These are phyloP conservation scores for Penicillium coprophilum DNA, from an alignment of 495 filamentous ascomycete genomes.

Conservation along the genomic window DNA sequence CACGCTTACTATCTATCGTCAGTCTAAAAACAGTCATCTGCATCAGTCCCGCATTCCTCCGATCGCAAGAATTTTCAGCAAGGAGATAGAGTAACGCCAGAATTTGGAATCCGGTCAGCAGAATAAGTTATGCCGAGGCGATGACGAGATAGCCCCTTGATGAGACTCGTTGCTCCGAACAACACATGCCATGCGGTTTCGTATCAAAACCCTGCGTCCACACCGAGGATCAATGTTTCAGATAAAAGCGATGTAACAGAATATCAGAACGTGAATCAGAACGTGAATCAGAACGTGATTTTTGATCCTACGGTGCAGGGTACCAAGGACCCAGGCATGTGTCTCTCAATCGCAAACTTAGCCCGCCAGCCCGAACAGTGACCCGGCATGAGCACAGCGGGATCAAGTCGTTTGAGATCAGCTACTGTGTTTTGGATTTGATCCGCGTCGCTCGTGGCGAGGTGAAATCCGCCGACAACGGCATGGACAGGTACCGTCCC, in stretches of 20 bases:
- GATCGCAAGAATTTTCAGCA: conserved; percentile 23
- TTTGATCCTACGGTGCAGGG: conserved; percentile 57
- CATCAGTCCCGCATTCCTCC: conserved; percentile 13
- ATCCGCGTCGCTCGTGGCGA: conserved; percentile 48
- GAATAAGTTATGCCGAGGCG: conserved; percentile 17
- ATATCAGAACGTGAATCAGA: conserved; percentile 48
- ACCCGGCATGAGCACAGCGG: conserved; percentile 55
- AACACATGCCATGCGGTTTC: conserved; percentile 17
- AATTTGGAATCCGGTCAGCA: conserved; percentile 6
- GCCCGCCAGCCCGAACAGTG: conserved; percentile 64
- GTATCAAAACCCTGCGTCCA: conserved; percentile 14
- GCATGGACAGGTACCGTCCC: conserved; percentile 50
- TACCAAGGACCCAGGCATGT: conserved; percentile 55
- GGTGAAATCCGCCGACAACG: conserved; percentile 61
- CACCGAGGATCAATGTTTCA: not conserved
- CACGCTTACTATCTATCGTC: not conserved
- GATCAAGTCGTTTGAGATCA: conserved; percentile 54
- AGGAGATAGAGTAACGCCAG: conserved; percentile 19
- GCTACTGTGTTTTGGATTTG: conserved; percentile 49
- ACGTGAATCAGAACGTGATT: conserved; percentile 46
- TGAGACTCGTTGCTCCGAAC: conserved; percentile 16
- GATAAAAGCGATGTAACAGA: conserved; percentile 10
- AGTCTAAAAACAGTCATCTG: not conserved
- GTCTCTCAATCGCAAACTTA: conserved; percentile 59
- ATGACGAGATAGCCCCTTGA: conserved; percentile 17